Evolutionary conservation across 345 rosid genomes (phyloP).

Genomic region (Ricinus communis): DNA sequence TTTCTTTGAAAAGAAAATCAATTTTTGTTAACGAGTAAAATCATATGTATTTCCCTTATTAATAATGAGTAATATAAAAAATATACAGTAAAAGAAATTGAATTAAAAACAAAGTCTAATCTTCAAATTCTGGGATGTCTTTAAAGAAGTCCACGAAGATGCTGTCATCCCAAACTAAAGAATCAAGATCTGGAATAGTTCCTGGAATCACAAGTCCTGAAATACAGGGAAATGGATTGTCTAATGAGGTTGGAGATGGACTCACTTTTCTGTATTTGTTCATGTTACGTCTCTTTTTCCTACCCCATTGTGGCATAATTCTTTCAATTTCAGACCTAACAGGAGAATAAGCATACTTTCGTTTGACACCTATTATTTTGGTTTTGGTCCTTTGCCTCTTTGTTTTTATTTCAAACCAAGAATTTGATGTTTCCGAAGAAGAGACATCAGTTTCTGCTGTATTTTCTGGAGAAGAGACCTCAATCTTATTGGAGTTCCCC

Average conservation of each 20-base stretch:
- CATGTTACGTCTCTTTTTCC: background rate
- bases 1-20: too few species aligned
- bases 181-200: slow-evolving; percentile 1
- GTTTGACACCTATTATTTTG: background rate
- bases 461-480: background rate
- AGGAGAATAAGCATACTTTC: background rate
- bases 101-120: background rate
- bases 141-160: background rate
- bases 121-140: background rate
- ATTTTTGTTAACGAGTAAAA: too few species aligned
- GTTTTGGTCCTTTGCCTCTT: background rate
- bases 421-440: too few species aligned
- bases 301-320: background rate
- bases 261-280: background rate
- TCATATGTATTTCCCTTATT: too few species aligned
- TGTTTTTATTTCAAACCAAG: too few species aligned
- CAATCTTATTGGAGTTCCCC: background rate
- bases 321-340: background rate
- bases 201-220: slow-evolving; percentile 6
- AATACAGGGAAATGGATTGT: background rate
- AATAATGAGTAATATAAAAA: too few species aligned
- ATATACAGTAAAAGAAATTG: too few species aligned
- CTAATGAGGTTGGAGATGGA: background rate
- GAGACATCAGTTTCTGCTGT: too few species aligned
- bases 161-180: background rate